Evolutionary conservation across 768 basidiomycete genomes (phyloP).

Genomic region (Epithele typhae): DNA sequence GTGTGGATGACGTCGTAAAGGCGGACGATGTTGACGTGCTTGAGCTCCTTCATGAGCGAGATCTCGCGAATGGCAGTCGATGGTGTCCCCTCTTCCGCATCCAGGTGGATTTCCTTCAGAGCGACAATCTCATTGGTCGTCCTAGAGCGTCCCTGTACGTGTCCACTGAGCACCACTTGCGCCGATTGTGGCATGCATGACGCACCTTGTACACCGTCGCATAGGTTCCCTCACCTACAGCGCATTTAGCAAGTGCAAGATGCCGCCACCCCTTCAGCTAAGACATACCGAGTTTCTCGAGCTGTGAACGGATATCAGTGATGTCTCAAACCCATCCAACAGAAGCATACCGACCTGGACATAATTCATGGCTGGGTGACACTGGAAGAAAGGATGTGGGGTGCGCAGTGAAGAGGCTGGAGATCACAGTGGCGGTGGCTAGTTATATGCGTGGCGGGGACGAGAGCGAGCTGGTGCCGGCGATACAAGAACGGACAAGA

Average conservation of each 20-base stretch:
- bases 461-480: too few relatives aligned
- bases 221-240: constrained; percentile 86
- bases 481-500: too few relatives aligned
- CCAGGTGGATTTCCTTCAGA: constrained; percentile 97
- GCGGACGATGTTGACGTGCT: constrained; percentile 97
- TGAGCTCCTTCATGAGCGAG: constrained; percentile 98
- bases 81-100: constrained; percentile 98
- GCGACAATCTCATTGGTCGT: constrained; percentile 99
- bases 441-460: too few relatives aligned
- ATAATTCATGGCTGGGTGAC: constrained; percentile 44
- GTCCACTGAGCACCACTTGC: constrained; percentile 1
- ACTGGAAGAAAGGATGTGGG: background rate
- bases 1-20: constrained; percentile 99
- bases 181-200: background rate
- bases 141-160: constrained; percentile 77
- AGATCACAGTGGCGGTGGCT: too few relatives aligned
- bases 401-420: background rate
- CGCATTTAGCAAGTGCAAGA: too few relatives aligned
- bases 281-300: constrained; percentile 84
- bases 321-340: background rate
- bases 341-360: constrained; percentile 40
- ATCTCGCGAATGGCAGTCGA: constrained; percentile 99
- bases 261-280: too few relatives aligned
- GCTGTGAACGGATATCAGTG: constrained; percentile 32
- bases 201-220: constrained; percentile 95